Evolutionary conservation across 257 asterid genomes (phyloP).

Genomic region (Solanum tarapatanum): DNA sequence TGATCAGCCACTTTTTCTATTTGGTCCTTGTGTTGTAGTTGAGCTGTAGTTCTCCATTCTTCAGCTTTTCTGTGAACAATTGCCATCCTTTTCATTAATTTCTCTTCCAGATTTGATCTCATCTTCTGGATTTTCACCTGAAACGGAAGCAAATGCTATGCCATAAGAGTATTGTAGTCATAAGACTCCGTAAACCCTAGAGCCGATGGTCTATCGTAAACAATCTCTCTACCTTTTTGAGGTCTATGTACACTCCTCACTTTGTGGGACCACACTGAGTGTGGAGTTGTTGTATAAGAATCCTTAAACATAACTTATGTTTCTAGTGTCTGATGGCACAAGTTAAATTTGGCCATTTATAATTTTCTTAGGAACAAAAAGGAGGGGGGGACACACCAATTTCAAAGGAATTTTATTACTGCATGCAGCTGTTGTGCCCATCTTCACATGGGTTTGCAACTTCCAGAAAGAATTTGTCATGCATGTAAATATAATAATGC

Average conservation of each 20-base stretch:
- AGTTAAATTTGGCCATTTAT: background rate
- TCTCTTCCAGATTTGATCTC: conserved; percentile 84
- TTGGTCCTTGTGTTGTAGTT: conserved; percentile 72
- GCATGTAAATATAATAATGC: conserved; percentile 12
- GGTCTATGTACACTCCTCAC: background rate
- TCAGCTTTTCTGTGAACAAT: conserved; percentile 87
- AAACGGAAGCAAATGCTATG: background rate
- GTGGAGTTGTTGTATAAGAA: background rate
- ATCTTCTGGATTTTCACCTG: conserved; percentile 94
- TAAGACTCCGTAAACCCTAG: background rate
- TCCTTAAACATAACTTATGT: background rate
- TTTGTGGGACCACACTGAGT: background rate
- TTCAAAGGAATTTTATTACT: conserved; percentile 13
- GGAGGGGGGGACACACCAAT: background rate
- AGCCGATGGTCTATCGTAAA: background rate
- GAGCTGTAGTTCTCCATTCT: conserved; percentile 73
- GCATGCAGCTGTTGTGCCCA: background rate
- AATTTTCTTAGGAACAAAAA: background rate
- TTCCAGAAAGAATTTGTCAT: conserved; percentile 13
- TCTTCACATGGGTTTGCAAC: conserved; percentile 35
- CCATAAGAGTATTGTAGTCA: background rate
- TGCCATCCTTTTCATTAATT: conserved; percentile 86
- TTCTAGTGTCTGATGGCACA: background rate
- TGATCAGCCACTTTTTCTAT: conserved; percentile 40
- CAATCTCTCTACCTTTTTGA: background rate